Evolutionary conservation across 257 asterid species (phyloP).

Genomic region (Primulina tabacum): DNA sequence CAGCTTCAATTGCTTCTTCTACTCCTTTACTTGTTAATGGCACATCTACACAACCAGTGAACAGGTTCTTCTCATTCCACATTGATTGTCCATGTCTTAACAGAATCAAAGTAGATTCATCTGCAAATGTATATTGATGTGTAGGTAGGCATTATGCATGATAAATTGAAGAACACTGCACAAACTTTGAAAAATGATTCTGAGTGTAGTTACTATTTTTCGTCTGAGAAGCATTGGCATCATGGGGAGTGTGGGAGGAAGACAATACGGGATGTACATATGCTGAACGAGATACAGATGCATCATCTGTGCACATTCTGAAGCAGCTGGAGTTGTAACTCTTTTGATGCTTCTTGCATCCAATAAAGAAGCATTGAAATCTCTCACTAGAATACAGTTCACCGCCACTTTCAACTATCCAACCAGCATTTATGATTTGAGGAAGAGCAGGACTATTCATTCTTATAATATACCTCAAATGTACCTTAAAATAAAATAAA

Average conservation of each 20-base stretch:
- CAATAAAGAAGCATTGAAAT: constrained; percentile 6
- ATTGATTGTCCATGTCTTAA: constrained; percentile 91
- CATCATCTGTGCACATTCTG: background rate
- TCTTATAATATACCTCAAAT: constrained; percentile 14
- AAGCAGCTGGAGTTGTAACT: constrained; percentile 22
- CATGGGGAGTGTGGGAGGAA: constrained; percentile 18
- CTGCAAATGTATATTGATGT: constrained; percentile 30
- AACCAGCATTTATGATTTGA: constrained; percentile 29
- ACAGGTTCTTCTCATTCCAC: constrained; percentile 95
- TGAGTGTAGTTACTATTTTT: constrained; percentile 34
- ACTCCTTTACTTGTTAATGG: constrained; percentile 83
- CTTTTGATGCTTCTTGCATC: constrained; percentile 20
- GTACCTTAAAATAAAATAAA: constrained; percentile 10
- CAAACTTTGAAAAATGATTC: constrained; percentile 15
- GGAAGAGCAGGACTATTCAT: constrained; percentile 36
- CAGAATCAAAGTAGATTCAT: constrained; percentile 70
- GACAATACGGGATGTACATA: constrained; percentile 28
- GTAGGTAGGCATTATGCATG: constrained; percentile 9
- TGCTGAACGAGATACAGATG: constrained; percentile 19
- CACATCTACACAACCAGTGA: constrained; percentile 93
- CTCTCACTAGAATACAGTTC: constrained; percentile 25
- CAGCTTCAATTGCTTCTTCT: constrained; percentile 89
- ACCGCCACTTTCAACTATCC: constrained; percentile 24
- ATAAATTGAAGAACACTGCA: constrained; percentile 2
- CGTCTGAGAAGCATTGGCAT: constrained; percentile 19